These are phyloP conservation scores for Chlorella vulgaris DNA, from an alignment of 139 green algal genomes.

Conservation along the genomic window DNA sequence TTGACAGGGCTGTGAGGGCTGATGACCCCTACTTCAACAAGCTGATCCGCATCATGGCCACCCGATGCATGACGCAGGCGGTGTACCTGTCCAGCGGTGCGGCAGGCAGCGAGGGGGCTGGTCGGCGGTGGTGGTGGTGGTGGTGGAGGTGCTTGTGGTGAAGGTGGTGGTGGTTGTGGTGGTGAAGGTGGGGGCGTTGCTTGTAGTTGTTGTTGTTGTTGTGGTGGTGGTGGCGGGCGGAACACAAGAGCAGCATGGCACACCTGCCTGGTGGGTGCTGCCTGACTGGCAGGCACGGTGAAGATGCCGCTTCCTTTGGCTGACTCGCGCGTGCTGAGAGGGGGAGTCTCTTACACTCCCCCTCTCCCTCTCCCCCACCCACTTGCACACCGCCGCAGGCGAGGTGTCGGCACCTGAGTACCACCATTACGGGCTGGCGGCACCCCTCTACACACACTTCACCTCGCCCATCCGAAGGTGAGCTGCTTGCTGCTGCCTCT, in stretches of 20 bases:
- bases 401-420: slow-evolving; percentile 67
- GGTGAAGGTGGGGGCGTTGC: no score
- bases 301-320: background rate
- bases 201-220: no score
- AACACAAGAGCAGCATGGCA: no score
- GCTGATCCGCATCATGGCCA: slow-evolving; percentile 96
- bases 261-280: no score
- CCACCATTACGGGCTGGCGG: slow-evolving; percentile 91
- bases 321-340: background rate
- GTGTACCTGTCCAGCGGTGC: slow-evolving; percentile 83
- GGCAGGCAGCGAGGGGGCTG: background rate
- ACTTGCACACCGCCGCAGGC: slow-evolving; percentile 12
- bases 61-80: slow-evolving; percentile 95
- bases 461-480: slow-evolving; percentile 92
- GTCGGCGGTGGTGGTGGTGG: no score
- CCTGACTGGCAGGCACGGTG: no score
- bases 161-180: background rate
- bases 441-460: slow-evolving; percentile 97
- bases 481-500: background rate
- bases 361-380: background rate
- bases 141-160: background rate
- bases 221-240: no score
- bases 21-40: slow-evolving; percentile 98
- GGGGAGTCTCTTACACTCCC: background rate
- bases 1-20: slow-evolving; percentile 75